These are phyloP conservation scores for Achlya hypogyna DNA, from an alignment of 352 stramenopile species.

Conservation along the genomic window DNA sequence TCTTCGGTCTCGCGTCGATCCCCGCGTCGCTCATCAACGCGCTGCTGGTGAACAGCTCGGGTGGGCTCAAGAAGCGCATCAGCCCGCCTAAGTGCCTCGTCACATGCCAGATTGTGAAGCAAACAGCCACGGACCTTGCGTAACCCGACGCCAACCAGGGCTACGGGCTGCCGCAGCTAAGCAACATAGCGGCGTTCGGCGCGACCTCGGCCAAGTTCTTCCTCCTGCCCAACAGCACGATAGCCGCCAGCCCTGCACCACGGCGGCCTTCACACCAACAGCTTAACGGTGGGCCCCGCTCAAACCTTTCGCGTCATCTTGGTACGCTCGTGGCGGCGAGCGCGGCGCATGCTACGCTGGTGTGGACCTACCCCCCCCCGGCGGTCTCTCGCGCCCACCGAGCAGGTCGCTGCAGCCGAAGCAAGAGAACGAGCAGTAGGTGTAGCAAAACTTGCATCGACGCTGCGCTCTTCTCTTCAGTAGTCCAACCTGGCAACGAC, in stretches of 20 bases:
- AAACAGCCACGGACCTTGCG: slow-evolving; percentile 27
- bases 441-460: too few species aligned
- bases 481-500: too few species aligned
- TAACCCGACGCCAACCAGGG: slow-evolving; percentile 75
- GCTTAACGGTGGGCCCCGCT: background rate
- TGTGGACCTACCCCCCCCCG: slow-evolving; percentile 75
- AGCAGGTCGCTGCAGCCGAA: too few species aligned
- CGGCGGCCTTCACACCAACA: slow-evolving; percentile 4
- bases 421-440: too few species aligned
- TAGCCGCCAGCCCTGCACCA: background rate
- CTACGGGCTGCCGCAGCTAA: slow-evolving; percentile 75
- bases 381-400: slow-evolving; percentile 47
- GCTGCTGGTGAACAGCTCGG: slow-evolving; percentile 65
- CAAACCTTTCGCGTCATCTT: slow-evolving; percentile 8
- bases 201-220: background rate
- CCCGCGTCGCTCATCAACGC: slow-evolving; percentile 66
- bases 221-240: slow-evolving; percentile 10
- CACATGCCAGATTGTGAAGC: slow-evolving; percentile 36
- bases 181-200: slow-evolving; percentile 40
- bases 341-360: slow-evolving; percentile 19
- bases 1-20: slow-evolving; percentile 45
- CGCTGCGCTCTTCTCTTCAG: too few species aligned
- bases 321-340: background rate
- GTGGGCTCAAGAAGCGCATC: slow-evolving; percentile 45
- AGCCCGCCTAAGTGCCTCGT: slow-evolving; percentile 26